Conservation (phyloP, 2,329 filamentous ascomycete species). For the Venturia effusa region DNA sequence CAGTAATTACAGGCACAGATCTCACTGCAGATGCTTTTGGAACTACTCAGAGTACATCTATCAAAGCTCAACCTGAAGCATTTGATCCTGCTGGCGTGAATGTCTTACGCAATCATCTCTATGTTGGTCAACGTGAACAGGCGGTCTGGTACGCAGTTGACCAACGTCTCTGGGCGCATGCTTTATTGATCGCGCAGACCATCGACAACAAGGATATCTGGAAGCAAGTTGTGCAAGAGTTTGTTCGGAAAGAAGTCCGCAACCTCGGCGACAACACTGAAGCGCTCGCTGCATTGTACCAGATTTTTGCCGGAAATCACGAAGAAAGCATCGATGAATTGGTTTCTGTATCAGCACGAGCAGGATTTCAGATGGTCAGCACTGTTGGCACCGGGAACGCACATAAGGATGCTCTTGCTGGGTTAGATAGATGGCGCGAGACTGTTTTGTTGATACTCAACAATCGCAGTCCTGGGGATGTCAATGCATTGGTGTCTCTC, state of each 20-base stretch:
- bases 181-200: constrained; percentile 80
- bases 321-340: constrained; percentile 95
- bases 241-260: constrained; percentile 90
- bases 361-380: constrained; percentile 82
- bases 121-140: constrained; percentile 76
- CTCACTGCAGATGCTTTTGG: constrained; percentile 2
- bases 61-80: constrained; percentile 42
- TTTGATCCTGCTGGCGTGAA: constrained; percentile 60
- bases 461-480: constrained; percentile 76
- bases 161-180: constrained; percentile 90
- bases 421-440: constrained; percentile 88
- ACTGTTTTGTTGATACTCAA: constrained; percentile 76
- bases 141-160: constrained; percentile 92
- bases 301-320: constrained; percentile 84
- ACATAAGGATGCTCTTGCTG: constrained; percentile 65
- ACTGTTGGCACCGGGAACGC: constrained; percentile 52
- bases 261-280: constrained; percentile 64
- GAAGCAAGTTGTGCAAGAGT: constrained; percentile 90
- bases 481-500: constrained; percentile 64
- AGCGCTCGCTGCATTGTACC: constrained; percentile 82
- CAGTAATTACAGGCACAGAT: constrained; percentile 27
- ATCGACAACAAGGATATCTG: constrained; percentile 58
- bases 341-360: constrained; percentile 82
- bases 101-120: constrained; percentile 59
- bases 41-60: background rate